Conservation (phyloP, 2,329 filamentous ascomycete species). For the Colletotrichum sp. region DNA sequence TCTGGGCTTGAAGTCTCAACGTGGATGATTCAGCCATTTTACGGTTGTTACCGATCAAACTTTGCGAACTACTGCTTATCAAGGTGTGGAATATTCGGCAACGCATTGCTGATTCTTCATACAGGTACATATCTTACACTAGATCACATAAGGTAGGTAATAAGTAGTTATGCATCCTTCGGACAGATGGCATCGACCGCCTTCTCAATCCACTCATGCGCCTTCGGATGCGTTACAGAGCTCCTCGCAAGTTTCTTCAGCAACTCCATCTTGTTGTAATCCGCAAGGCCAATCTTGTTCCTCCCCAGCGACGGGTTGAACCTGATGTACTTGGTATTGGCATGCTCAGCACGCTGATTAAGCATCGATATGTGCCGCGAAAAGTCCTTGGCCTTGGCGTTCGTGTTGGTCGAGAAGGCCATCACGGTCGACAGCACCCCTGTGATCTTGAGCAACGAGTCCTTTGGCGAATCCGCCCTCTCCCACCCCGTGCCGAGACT, state of each 20-base stretch:
- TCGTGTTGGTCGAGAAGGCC: neutral
- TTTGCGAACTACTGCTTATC: neutral
- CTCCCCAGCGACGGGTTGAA: neutral
- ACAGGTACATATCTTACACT: neutral
- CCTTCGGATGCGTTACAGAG: neutral
- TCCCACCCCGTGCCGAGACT: neutral
- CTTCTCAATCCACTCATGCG: neutral
- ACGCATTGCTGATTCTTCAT: neutral
- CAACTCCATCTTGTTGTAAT: neutral
- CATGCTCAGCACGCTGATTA: neutral
- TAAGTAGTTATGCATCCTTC: neutral
- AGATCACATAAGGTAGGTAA: neutral
- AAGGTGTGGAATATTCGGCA: neutral
- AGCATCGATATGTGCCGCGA: neutral
- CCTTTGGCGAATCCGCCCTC: neutral
- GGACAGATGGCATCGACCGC: neutral
- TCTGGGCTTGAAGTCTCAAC: fast-evolving
- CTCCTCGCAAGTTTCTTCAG: neutral
- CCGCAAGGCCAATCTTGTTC: neutral
- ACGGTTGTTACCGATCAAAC: neutral
- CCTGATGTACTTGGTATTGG: neutral
- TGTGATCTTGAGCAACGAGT: neutral
- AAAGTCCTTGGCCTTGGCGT: neutral
- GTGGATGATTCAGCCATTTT: fast-evolving
- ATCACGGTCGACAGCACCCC: neutral